Evolutionary conservation across 768 basidiomycete species (phyloP).

Genomic region (Amanita muscaria): DNA sequence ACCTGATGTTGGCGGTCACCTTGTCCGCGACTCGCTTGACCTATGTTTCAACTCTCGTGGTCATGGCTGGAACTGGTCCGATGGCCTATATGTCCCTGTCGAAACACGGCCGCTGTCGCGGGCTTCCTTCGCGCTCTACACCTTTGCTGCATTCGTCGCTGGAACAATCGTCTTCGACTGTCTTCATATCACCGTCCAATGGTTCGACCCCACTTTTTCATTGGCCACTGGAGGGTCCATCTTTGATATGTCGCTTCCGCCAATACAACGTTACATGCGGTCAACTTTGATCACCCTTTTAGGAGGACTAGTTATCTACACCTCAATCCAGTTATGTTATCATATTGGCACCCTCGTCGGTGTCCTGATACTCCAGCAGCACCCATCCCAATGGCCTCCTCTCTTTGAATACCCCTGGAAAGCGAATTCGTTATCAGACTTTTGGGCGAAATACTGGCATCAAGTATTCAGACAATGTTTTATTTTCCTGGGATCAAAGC

Average conservation of each 20-base stretch:
- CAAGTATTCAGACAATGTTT: slow-evolving; percentile 56
- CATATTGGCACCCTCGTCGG: slow-evolving; percentile 33
- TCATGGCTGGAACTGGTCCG: slow-evolving; percentile 53
- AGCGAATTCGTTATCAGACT: slow-evolving; percentile 48
- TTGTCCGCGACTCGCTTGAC: slow-evolving; percentile 36
- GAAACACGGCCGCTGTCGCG: slow-evolving; percentile 35
- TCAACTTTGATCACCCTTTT: slow-evolving; percentile 36
- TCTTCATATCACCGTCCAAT: slow-evolving; percentile 38
- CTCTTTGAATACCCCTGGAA: slow-evolving; percentile 50
- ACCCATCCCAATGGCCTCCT: slow-evolving; percentile 53
- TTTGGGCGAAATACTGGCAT: slow-evolving; percentile 65
- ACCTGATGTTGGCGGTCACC: background rate
- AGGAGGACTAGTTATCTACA: slow-evolving; percentile 36
- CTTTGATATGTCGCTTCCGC: slow-evolving; percentile 30
- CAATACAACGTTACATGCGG: slow-evolving; percentile 28
- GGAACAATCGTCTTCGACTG: slow-evolving; percentile 35
- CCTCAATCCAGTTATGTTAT: slow-evolving; percentile 35
- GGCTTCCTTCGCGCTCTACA: slow-evolving; percentile 26
- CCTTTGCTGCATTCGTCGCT: slow-evolving; percentile 23
- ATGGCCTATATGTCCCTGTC: slow-evolving; percentile 29
- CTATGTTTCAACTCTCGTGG: slow-evolving; percentile 46
- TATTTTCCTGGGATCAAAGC: slow-evolving; percentile 39
- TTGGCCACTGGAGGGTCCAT: slow-evolving; percentile 32
- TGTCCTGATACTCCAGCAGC: slow-evolving; percentile 37
- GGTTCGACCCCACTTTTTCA: slow-evolving; percentile 33